phyloP scores from a whole-genome alignment of 768 basidiomycete genomes.

The Suillus variegatus region DNA sequence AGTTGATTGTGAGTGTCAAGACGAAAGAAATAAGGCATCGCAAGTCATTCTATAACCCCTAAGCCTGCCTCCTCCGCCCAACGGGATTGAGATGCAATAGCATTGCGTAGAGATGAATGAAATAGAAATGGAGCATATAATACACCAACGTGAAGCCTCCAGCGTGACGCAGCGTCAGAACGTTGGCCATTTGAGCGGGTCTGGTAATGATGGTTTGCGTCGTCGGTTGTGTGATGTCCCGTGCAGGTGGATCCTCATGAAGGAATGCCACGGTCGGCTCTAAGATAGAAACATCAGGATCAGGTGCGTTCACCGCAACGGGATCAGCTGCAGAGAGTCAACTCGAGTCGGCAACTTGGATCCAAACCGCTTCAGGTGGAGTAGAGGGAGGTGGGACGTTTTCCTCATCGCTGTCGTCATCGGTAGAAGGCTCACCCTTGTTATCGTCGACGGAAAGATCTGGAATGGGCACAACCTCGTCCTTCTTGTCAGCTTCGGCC shows the following conservation, averaged over 20 bases:
- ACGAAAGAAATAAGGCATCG: conserved; percentile 7
- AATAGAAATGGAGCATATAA: conserved; percentile 45
- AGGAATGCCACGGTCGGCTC: conserved; percentile 24
- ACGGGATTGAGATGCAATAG: conserved; percentile 37
- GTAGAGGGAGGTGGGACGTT: conserved; percentile 36
- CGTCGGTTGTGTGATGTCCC: conserved; percentile 23
- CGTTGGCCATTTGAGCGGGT: conserved; percentile 26
- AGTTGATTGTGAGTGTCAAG: conserved; percentile 11
- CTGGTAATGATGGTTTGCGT: conserved; percentile 19
- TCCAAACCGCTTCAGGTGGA: conserved; percentile 32
- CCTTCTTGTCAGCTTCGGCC: conserved; percentile 45
- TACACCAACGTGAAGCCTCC: conserved; percentile 38
- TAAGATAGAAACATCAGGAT: conserved; percentile 22
- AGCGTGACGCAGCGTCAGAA: conserved; percentile 33
- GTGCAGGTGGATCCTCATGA: conserved; percentile 22
- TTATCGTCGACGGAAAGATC: conserved; percentile 20
- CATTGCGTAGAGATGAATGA: conserved; percentile 44
- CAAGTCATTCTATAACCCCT: conserved; percentile 16
- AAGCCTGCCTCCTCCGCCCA: conserved; percentile 31
- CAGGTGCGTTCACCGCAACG: conserved; percentile 19
- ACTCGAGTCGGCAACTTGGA: conserved; percentile 28
- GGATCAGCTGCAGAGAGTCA: conserved; percentile 28
- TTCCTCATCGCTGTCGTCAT: conserved; percentile 45
- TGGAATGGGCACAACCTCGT: conserved; percentile 24
- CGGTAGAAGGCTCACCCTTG: conserved; percentile 35